Evolutionary conservation across 768 basidiomycete genomes (phyloP).

Genomic region (Suillus americanus): DNA sequence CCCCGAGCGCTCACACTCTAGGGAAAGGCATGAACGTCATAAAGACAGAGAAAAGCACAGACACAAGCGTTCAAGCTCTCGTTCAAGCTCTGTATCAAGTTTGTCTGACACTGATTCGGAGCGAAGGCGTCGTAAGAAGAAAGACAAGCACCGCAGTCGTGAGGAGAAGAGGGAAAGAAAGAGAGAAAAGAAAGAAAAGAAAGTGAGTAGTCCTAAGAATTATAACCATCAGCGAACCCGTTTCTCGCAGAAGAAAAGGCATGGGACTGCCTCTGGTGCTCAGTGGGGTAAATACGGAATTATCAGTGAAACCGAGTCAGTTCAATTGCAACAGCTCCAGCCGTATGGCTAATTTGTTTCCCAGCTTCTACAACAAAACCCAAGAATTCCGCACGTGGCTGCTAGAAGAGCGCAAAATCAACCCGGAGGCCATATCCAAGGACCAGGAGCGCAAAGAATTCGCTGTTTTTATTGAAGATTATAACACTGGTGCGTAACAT

Average conservation of each 20-base stretch:
- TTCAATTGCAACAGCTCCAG: constrained; percentile 15
- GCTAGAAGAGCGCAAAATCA: constrained; percentile 87
- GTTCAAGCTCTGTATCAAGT: constrained; percentile 42
- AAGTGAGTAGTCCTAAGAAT: constrained; percentile 42
- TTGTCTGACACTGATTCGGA: constrained; percentile 38
- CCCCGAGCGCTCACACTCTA: constrained; percentile 31
- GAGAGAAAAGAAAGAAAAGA: constrained; percentile 72
- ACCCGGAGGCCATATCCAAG: constrained; percentile 85
- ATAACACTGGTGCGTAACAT: constrained; percentile 62
- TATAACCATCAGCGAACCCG: neutral
- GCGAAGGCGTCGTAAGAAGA: constrained; percentile 41
- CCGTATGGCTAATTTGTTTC: constrained; percentile 10
- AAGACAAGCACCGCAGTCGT: constrained; percentile 45
- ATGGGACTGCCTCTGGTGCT: constrained; percentile 41
- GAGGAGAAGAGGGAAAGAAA: constrained; percentile 52
- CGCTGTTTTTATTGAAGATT: constrained; percentile 78
- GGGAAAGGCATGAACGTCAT: constrained; percentile 27
- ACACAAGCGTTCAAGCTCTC: constrained; percentile 35
- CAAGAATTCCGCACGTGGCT: constrained; percentile 92
- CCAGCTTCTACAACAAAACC: constrained; percentile 77
- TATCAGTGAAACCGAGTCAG: constrained; percentile 83
- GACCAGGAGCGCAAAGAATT: constrained; percentile 89
- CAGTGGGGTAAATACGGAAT: constrained; percentile 93
- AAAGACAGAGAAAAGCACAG: constrained; percentile 26
- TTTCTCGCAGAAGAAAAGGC: constrained; percentile 55